phyloP scores from a whole-genome alignment of 2,329 filamentous ascomycete genomes.

The Monosporascus sp. region DNA sequence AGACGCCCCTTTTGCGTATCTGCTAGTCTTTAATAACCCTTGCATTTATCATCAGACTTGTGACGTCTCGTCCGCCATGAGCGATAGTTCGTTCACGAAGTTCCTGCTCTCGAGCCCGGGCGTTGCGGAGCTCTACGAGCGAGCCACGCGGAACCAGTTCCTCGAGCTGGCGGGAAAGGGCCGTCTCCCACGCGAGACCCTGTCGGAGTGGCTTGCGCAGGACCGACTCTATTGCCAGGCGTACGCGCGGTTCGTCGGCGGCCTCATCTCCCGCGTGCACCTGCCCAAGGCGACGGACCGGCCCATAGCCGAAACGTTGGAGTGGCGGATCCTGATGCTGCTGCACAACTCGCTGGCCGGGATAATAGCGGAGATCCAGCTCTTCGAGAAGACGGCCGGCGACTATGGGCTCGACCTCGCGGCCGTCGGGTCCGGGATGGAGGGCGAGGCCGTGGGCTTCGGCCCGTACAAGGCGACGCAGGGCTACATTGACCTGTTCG shows the following conservation, averaged over 20 bases:
- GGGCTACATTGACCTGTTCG: constrained; percentile 22
- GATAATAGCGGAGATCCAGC: constrained; percentile 21
- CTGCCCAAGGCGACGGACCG: constrained; percentile 11
- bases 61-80: constrained; percentile 7
- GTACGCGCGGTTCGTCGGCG: constrained; percentile 25
- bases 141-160: constrained; percentile 22
- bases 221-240: constrained; percentile 27
- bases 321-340: constrained; percentile 22
- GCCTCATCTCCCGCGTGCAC: constrained; percentile 22
- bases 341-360: constrained; percentile 20
- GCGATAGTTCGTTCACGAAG: constrained; percentile 10
- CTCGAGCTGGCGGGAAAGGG: constrained; percentile 23
- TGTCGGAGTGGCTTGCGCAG: constrained; percentile 26
- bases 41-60: not conserved
- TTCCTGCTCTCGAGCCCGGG: constrained; percentile 15
- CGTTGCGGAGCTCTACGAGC: constrained; percentile 16
- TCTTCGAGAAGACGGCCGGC: constrained; percentile 23
- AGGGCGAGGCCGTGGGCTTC: constrained; percentile 8
- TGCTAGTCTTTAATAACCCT: not conserved
- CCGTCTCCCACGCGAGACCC: constrained; percentile 13
- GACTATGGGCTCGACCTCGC: constrained; percentile 20
- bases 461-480: constrained; percentile 18
- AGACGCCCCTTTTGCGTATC: too few relatives aligned
- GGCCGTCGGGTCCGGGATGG: constrained; percentile 8
- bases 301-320: constrained; percentile 9